These are phyloP conservation scores for Dictyostelium intermedium DNA, from an alignment of 78 protist genomes.

Conservation along the genomic window DNA sequence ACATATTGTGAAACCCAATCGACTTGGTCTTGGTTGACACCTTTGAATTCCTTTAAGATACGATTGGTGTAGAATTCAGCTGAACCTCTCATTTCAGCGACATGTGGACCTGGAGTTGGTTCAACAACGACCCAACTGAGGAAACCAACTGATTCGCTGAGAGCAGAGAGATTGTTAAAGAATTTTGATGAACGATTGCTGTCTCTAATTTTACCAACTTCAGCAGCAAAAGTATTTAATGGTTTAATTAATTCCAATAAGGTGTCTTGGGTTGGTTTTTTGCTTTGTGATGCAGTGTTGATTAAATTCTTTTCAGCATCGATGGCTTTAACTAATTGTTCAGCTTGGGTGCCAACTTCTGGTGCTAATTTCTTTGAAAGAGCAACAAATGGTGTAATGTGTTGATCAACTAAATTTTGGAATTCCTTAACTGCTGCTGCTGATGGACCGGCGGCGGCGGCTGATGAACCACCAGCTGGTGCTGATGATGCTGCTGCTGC, in stretches of 20 bases:
- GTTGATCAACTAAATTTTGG: conserved; percentile 64
- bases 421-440: conserved; percentile 74
- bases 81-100: conserved; percentile 77
- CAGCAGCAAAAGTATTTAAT: conserved; percentile 34
- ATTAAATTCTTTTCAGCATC: conserved; percentile 49
- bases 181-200: conserved; percentile 49
- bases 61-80: conserved; percentile 86
- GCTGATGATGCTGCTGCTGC: conserved; percentile 71
- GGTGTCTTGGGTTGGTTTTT: conserved; percentile 76
- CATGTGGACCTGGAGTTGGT: conserved; percentile 89
- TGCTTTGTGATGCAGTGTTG: conserved; percentile 45
- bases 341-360: conserved; percentile 38
- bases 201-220: conserved; percentile 52
- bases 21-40: conserved; percentile 83
- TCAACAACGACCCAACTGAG: conserved; percentile 83
- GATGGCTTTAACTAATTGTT: conserved; percentile 57
- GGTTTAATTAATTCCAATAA: conserved; percentile 38
- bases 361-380: conserved; percentile 57
- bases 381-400: conserved; percentile 55
- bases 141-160: conserved; percentile 75
- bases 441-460: conserved; percentile 24
- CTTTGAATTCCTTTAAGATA: conserved; percentile 83
- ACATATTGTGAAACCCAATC: conserved; percentile 68
- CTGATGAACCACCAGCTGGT: conserved; percentile 56
- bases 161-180: conserved; percentile 77